phyloP scores from a whole-genome alignment of 495 filamentous ascomycete genomes.

The Penicillium salamii region DNA sequence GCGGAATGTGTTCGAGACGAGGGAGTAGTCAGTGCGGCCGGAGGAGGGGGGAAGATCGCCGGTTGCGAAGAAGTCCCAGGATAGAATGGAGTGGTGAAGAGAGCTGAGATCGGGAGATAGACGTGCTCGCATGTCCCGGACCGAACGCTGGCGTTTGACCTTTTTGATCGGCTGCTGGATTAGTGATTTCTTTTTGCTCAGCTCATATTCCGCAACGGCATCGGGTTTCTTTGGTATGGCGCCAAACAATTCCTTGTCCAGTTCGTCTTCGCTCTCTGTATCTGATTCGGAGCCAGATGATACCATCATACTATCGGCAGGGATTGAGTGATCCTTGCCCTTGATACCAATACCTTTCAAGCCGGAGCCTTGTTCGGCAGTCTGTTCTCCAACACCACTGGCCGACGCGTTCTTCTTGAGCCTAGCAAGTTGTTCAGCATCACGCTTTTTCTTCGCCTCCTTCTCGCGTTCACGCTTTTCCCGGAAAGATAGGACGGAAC shows the following conservation, averaged over 20 bases:
- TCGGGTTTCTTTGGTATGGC: constrained; percentile 44
- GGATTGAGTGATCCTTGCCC: constrained; percentile 72
- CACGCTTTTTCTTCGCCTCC: constrained; percentile 69
- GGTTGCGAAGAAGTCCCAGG: constrained; percentile 89
- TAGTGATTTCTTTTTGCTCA: constrained; percentile 50
- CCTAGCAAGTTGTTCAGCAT: constrained; percentile 63
- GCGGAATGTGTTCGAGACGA: constrained; percentile 72
- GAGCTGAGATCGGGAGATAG: constrained; percentile 83
- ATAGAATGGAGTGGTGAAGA: constrained; percentile 79
- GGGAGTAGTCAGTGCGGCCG: constrained; percentile 63
- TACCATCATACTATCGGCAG: constrained; percentile 84
- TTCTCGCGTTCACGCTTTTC: constrained; percentile 69
- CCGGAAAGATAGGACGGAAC: constrained; percentile 50
- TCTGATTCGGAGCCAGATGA: constrained; percentile 69
- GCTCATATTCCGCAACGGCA: constrained; percentile 51
- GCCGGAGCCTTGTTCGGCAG: constrained; percentile 73
- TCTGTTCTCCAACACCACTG: constrained; percentile 53
- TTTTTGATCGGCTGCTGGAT: constrained; percentile 75
- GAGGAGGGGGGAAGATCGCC: constrained; percentile 77
- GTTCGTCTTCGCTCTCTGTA: constrained; percentile 67
- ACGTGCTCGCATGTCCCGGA: constrained; percentile 90
- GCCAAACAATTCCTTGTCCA: constrained; percentile 61
- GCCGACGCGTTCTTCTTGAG: constrained; percentile 55
- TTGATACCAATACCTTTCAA: constrained; percentile 70
- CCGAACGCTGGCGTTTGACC: constrained; percentile 67